phyloP scores from a whole-genome alignment of 116 monocot species.

The Posidonia oceanica region DNA sequence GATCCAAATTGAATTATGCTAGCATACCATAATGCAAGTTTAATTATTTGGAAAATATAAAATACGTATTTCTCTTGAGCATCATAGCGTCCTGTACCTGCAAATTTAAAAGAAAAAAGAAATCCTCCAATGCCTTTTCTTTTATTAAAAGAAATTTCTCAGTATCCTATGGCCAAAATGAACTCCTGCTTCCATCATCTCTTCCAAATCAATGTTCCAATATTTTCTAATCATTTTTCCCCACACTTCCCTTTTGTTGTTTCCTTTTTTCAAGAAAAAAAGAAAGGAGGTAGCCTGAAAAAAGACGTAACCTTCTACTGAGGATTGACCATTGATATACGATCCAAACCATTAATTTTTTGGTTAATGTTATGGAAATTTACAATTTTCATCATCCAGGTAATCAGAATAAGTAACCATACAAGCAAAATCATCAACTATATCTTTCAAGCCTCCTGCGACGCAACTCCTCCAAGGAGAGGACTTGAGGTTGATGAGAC shows the following conservation, averaged over 20 bases:
- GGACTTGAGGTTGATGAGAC: neutral
- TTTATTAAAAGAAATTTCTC: too few relatives aligned
- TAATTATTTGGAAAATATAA: too few relatives aligned
- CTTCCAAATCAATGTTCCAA: too few relatives aligned
- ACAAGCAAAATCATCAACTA: conserved; percentile 17
- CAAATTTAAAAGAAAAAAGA: too few relatives aligned
- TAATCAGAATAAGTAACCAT: neutral
- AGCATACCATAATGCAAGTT: too few relatives aligned
- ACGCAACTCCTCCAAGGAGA: conserved; percentile 58
- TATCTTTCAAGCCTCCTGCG: conserved; percentile 70
- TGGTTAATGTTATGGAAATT: neutral
- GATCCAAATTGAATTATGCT: too few relatives aligned
- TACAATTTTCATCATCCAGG: neutral
- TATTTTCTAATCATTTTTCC: neutral
- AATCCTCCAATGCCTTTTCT: too few relatives aligned
- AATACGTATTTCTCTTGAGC: too few relatives aligned
- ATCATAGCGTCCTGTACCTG: too few relatives aligned
- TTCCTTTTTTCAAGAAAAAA: neutral
- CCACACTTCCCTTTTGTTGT: neutral
- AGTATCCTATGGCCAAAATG: too few relatives aligned
- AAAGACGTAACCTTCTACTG: neutral
- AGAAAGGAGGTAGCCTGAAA: conserved; percentile 1
- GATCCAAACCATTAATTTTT: neutral
- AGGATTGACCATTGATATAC: neutral
- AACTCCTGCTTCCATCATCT: too few relatives aligned